phyloP scores from a whole-genome alignment of 2,329 filamentous ascomycete species.

The Pestalotiopsis sp. region DNA sequence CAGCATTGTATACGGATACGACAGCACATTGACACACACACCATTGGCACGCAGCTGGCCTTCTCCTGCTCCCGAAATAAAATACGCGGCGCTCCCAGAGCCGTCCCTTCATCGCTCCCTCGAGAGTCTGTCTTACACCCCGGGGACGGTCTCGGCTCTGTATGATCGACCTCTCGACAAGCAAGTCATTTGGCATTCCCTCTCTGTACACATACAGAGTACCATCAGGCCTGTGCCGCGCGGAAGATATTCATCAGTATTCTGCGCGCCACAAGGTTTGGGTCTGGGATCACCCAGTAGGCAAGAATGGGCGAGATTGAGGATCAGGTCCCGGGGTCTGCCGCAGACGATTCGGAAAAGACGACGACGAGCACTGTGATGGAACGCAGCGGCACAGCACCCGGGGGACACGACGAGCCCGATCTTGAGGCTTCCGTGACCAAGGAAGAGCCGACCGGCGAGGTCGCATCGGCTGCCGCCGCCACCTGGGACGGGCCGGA shows the following conservation, averaged over 20 bases:
- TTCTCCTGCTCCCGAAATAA: no score
- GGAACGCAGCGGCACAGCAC: neutral
- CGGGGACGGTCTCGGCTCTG: no score
- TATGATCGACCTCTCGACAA: no score
- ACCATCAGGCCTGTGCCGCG: neutral
- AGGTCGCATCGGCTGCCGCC: slow-evolving; percentile 43
- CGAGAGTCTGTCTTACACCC: no score
- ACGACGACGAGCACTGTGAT: neutral
- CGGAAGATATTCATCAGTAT: neutral
- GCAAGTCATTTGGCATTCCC: no score
- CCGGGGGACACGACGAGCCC: neutral
- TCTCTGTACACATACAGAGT: no score
- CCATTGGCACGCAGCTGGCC: no score
- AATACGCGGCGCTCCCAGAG: no score
- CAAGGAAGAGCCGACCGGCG: neutral
- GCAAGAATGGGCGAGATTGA: neutral
- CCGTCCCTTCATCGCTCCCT: no score
- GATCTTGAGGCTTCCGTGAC: neutral
- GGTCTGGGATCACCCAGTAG: neutral
- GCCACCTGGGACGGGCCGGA: slow-evolving; percentile 59
- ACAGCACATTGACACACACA: no score
- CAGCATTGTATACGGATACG: no score
- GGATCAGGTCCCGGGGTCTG: neutral
- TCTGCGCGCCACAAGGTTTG: neutral
- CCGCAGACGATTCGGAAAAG: neutral